Base-by-base conservation (phyloP, 371 early-diverging fungal genomes). In the Gilbertella persicaria region DNA sequence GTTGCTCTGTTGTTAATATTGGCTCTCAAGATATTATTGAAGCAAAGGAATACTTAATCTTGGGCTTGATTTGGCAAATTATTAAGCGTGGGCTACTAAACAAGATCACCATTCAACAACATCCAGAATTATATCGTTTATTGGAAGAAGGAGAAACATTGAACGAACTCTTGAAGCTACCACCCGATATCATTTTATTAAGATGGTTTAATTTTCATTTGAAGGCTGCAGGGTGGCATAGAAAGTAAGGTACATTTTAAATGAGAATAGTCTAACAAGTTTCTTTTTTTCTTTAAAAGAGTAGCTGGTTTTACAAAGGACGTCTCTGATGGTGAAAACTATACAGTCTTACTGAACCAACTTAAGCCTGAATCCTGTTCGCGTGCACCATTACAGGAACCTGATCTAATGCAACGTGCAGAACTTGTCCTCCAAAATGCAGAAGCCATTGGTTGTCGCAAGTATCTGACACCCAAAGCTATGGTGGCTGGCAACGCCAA, bases 181-280 rank as follows among this genome's bases (percentile, higher is more conserved):
- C 96, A n/a, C 89, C 94, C 28, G 98, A 98, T 60, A 92, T 91
- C 55, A 96, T 98, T 59, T 76, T 97, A 64, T 69, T 97, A 57
- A 80, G 98, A 55, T 98, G 98, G 98, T 91, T 96, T 82, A 97
- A 97, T 79, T 97, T 95, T 73, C 97, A 97, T 67, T 69, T 97
- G 63, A 94, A 93, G 66, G 93, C 92, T 53, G 94, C 96, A 26
- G 89, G 89, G 14, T 94, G 92, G 90, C 68, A 81, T 37, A 81
- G 93, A 46, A 74, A 73, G 80, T 82, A 72, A 63, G n/a, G n/a
- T n/a, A n/a, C n/a, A n/a, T n/a, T n/a, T n/a, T n/a, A n/a, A n/a
- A n/a, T n/a, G n/a, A n/a, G 70, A 52, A 60, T 23, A 3, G 20
- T 23, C 40, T 21, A 36, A 13, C 13, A 17, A 58, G 5, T 20